Conservation (phyloP, 192 early-diverging fungal genomes). For the Coemansia interrupta region DNA sequence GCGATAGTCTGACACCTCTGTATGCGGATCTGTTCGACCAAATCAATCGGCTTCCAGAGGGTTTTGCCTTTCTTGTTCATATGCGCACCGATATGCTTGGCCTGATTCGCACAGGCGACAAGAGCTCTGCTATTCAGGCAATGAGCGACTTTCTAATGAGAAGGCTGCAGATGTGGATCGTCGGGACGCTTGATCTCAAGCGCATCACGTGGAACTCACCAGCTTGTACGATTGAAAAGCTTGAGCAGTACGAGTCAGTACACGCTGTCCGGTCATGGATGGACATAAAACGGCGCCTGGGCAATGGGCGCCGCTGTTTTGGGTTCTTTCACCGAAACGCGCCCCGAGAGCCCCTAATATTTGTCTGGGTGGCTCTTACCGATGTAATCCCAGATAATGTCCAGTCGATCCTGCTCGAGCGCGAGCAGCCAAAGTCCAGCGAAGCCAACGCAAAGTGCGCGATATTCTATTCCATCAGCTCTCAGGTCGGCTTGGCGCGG, state of each 20-base stretch:
- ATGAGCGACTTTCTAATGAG: conserved; percentile 65
- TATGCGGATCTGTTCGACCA: conserved; percentile 75
- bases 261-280: conserved; percentile 79
- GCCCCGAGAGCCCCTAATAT: conserved; percentile 79
- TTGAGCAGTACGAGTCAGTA: conserved; percentile 81
- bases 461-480: conserved; percentile 93
- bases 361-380: conserved; percentile 83
- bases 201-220: conserved; percentile 81
- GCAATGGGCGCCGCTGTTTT: conserved; percentile 73
- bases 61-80: conserved; percentile 75
- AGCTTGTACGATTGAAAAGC: conserved; percentile 77
- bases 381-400: conserved; percentile 62
- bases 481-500: conserved; percentile 79
- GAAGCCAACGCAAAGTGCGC: conserved; percentile 61
- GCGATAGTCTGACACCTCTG: conserved; percentile 62
- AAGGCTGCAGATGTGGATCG: conserved; percentile 73
- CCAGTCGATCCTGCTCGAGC: conserved; percentile 63
- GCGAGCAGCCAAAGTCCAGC: conserved; percentile 30
- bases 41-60: conserved; percentile 71
- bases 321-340: conserved; percentile 78
- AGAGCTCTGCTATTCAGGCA: conserved; percentile 52
- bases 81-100: conserved; percentile 73
- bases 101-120: conserved; percentile 18
- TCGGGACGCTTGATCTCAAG: conserved; percentile 73
- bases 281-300: conserved; percentile 75